Percentiles rank a stretch among this genome's conserved stretches.
These are phyloP conservation scores for Diplotaxis tenuifolia DNA, from an alignment of 345 rosid genomes.

Conservation along the genomic window DNA sequence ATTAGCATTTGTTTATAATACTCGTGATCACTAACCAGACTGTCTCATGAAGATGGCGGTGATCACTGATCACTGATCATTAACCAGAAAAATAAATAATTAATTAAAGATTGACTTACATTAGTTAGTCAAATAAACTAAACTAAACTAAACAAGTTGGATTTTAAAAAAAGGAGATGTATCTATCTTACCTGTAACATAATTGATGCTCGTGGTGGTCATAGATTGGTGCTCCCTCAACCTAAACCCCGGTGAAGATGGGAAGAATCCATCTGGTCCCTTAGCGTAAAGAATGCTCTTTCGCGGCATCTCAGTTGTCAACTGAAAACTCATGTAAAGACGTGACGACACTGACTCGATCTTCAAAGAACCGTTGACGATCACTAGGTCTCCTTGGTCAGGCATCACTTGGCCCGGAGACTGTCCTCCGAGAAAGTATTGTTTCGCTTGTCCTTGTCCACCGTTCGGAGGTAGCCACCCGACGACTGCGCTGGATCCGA, in stretches of 20 bases:
- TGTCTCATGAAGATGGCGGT: background rate
- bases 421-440: constrained; percentile 50
- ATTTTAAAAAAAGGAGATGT: background rate
- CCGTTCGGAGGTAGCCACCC: constrained; percentile 62
- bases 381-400: constrained; percentile 53
- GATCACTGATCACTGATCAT: no score
- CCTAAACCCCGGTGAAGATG: constrained; percentile 42
- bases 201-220: constrained; percentile 54
- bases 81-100: constrained; percentile 5
- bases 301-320: constrained; percentile 46
- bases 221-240: constrained; percentile 53
- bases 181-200: constrained; percentile 51
- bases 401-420: constrained; percentile 41
- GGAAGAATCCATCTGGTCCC: constrained; percentile 52
- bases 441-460: constrained; percentile 33
- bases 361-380: constrained; percentile 39
- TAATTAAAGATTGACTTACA: background rate
- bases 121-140: background rate
- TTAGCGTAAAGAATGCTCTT: constrained; percentile 51
- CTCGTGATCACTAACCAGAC: background rate
- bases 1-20: background rate
- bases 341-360: constrained; percentile 50
- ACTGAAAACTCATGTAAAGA: constrained; percentile 63
- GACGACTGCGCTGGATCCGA: constrained; percentile 72
- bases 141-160: background rate